A percentile compares a stretch with the other conserved stretches of the same genome.
These are phyloP conservation scores for Chernovozyma aurita DNA, from an alignment of 1,139 yeast genomes.

Conservation along the genomic window DNA sequence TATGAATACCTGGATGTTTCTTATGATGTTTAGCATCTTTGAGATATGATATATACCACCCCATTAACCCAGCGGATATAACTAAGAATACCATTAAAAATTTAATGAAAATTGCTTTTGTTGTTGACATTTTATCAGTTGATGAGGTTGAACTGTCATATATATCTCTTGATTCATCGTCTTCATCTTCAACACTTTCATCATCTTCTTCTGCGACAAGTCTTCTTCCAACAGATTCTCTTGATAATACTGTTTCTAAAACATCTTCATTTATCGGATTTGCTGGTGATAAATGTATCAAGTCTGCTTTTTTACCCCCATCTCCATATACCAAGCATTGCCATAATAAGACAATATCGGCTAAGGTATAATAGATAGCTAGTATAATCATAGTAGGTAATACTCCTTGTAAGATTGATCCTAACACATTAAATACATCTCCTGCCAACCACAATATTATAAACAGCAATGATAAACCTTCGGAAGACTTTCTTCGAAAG, in stretches of 20 bases:
- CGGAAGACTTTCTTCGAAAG: constrained; percentile 75
- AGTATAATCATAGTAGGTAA: constrained; percentile 88
- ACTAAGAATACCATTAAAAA: constrained; percentile 64
- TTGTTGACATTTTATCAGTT: constrained; percentile 12
- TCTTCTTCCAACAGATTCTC: too few relatives aligned
- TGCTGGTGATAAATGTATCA: constrained; percentile 83
- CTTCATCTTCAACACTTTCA: constrained; percentile 11
- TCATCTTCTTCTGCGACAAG: constrained; percentile 12
- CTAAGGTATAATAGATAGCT: constrained; percentile 87
- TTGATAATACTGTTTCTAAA: constrained; percentile 50
- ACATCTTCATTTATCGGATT: constrained; percentile 75
- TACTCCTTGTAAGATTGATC: constrained; percentile 83
- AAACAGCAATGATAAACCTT: constrained; percentile 79
- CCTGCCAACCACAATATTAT: constrained; percentile 86
- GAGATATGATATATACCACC: constrained; percentile 72
- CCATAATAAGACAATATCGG: constrained; percentile 75
- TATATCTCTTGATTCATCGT: constrained; percentile 10
- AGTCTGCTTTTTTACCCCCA: constrained; percentile 56
- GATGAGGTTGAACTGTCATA: constrained; percentile 1
- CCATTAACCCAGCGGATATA: constrained; percentile 71
- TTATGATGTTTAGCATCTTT: constrained; percentile 24
- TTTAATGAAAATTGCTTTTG: constrained; percentile 42
- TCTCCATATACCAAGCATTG: constrained; percentile 74
- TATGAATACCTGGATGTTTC: too few relatives aligned
- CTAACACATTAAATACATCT: constrained; percentile 85